Evolutionary conservation across 2,329 filamentous ascomycete genomes (phyloP), one percentile per base, ranked within the genome.

Genomic region (Rasamsonia emersonii): DNA sequence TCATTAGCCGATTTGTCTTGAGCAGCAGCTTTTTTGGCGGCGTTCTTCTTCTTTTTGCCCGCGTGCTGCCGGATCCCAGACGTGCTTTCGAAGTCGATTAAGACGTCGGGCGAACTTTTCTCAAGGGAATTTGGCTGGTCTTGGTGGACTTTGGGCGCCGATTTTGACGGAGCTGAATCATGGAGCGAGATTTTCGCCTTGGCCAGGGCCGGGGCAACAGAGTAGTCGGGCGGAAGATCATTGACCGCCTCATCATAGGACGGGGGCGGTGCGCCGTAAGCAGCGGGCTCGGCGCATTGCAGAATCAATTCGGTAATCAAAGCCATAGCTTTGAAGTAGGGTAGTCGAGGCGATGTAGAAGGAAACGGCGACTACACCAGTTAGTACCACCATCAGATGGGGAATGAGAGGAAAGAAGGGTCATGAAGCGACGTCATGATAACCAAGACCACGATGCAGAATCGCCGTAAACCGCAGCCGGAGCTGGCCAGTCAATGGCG

Each of bases 171-270:
- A 5, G 41, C 38, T 5, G 37, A 30, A 5, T 36, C 30, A 14
- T 37, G 13, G 4, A 28, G 17, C 7, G 38, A 24, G 3, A 32
- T 29, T 35, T 45, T 50, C 15, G 39, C 43, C 24, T 47, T 39
- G 9, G 54, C 54, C n/a, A 51, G 33, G 4, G 42, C 43, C 11
- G 51, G 47, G 14, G 49, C 24, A n/a, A 37, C 33, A 24, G 43
- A 40, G 32, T 59, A 59, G 36, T 51, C 50, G 5, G 56, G 56
- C 24, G 56, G 56, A 9, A 55, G 41, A 37, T 60, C 55, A 24
- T 30, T 36, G 17, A 53, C 30, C 11, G 44, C 54, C 35, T 58
- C 50, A 14, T 49, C 38, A 33, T 59, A 59, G 13, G 54, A 39
- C 9, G 56, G 54, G 10, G 54, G 54, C 6, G 47, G 44, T 15